A percentile compares a stretch with the other conserved stretches of the same genome.
Conservation (phyloP, 805 yeast genomes). For the Zygoascus tannicola region DNA sequence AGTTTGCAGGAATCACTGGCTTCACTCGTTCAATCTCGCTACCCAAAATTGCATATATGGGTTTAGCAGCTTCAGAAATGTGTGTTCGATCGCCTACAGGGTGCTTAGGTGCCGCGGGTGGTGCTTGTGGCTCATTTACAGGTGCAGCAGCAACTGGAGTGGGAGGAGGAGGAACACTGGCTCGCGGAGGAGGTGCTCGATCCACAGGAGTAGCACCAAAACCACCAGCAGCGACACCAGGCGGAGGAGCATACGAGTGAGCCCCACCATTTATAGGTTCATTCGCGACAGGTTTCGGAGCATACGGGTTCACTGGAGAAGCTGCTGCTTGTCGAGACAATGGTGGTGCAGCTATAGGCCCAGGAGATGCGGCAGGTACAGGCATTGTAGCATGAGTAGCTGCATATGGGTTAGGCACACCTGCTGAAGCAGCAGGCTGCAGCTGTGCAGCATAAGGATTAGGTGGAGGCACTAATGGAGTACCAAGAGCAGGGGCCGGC, state of each 20-base stretch:
- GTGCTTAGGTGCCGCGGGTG: slow-evolving; percentile 24
- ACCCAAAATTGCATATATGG: slow-evolving; percentile 50
- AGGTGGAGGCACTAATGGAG: slow-evolving; percentile 8
- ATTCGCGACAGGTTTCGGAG: slow-evolving; percentile 11
- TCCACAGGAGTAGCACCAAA: slow-evolving; percentile 4
- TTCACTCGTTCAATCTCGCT: slow-evolving; percentile 50
- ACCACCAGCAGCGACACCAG: slow-evolving; percentile 10
- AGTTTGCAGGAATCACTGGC: slow-evolving; percentile 68
- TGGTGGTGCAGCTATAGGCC: slow-evolving; percentile 11
- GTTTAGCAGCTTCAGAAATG: slow-evolving; percentile 48
- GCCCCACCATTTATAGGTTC: not conserved
- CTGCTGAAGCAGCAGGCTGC: slow-evolving; percentile 11
- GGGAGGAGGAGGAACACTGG: slow-evolving; percentile 12
- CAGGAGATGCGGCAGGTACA: not conserved
- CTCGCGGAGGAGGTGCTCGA: slow-evolving; percentile 11
- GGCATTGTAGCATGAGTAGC: slow-evolving; percentile 10
- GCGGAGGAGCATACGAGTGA: slow-evolving; percentile 14
- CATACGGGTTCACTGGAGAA: slow-evolving; percentile 19
- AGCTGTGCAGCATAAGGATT: slow-evolving; percentile 4
- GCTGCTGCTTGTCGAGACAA: slow-evolving; percentile 13
- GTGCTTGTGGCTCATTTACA: slow-evolving; percentile 13
- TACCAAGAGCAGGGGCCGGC: slow-evolving; percentile 16
- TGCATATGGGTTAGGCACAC: slow-evolving; percentile 19
- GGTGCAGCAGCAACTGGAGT: slow-evolving; percentile 13
- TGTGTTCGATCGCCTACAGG: slow-evolving; percentile 65